phyloP scores from a whole-genome alignment of 768 basidiomycete species.

The Russula compacta region DNA sequence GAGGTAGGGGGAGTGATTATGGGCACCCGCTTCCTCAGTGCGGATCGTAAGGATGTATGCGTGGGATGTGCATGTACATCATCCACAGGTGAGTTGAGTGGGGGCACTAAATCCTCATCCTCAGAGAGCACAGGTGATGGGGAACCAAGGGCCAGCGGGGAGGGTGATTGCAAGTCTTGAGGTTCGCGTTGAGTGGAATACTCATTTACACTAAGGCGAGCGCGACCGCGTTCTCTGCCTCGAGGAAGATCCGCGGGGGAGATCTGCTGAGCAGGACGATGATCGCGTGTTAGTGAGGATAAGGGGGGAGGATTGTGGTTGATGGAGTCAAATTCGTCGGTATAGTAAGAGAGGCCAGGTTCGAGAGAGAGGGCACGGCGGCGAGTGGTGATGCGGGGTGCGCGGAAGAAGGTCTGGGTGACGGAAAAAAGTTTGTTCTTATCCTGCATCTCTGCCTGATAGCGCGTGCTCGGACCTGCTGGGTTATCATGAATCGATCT shows the following conservation, averaged over 20 bases:
- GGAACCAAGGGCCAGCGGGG: conserved; percentile 26
- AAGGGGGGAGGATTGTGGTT: conserved; percentile 28
- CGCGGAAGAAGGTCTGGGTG: conserved; percentile 63
- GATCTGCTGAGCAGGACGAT: background rate
- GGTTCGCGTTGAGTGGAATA: conserved; percentile 22
- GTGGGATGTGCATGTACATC: background rate
- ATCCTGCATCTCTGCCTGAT: conserved; percentile 45
- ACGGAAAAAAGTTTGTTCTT: conserved; percentile 67
- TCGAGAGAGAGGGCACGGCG: conserved; percentile 44
- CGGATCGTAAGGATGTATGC: background rate
- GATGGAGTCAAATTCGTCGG: conserved; percentile 29
- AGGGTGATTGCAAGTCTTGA: conserved; percentile 20
- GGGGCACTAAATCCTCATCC: background rate
- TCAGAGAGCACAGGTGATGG: conserved; percentile 9
- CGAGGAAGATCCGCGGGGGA: background rate
- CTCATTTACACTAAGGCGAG: conserved; percentile 25
- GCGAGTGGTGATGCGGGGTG: conserved; percentile 32
- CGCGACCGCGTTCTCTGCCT: conserved; percentile 18
- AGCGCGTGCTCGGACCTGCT: conserved; percentile 46
- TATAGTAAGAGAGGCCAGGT: conserved; percentile 40
- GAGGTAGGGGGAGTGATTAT: background rate
- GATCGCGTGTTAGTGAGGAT: background rate
- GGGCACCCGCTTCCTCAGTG: background rate
- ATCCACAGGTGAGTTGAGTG: background rate
- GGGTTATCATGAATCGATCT: conserved; percentile 11